These are phyloP conservation scores for Venturiaceae sp. DNA, from an alignment of 2,329 filamentous ascomycete genomes.

Conservation along the genomic window DNA sequence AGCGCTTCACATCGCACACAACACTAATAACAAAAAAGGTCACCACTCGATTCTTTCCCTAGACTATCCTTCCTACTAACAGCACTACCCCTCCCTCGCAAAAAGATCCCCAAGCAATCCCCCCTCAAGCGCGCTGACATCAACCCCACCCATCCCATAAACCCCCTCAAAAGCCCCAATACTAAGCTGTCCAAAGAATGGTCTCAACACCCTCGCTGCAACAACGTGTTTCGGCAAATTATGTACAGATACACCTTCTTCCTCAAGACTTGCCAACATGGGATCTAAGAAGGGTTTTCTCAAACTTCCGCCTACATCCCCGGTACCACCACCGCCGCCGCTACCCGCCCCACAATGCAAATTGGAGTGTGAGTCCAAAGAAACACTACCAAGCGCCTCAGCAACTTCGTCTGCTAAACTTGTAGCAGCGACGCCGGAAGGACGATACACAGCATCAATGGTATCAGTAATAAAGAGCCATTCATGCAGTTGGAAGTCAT, in stretches of 20 bases:
- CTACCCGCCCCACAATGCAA: too few relatives aligned
- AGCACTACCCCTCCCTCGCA: slow-evolving; percentile 33
- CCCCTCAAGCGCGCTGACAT: slow-evolving; percentile 53
- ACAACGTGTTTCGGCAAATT: slow-evolving; percentile 50
- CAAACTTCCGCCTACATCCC: too few relatives aligned
- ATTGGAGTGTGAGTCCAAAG: slow-evolving; percentile 16
- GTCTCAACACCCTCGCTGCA: slow-evolving; percentile 67
- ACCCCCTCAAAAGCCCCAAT: slow-evolving; percentile 90
- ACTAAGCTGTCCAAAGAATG: slow-evolving; percentile 85
- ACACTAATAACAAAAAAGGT: not conserved
- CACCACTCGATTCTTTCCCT: not conserved
- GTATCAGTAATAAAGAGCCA: slow-evolving; percentile 98
- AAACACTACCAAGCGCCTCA: slow-evolving; percentile 52
- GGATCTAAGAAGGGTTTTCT: slow-evolving; percentile 30
- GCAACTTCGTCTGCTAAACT: slow-evolving; percentile 79
- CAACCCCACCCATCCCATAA: slow-evolving; percentile 69
- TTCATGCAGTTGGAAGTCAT: slow-evolving; percentile 96
- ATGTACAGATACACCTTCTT: slow-evolving; percentile 25
- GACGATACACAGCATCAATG: slow-evolving; percentile 86
- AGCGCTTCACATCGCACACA: not conserved
- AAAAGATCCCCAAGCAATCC: slow-evolving; percentile 66
- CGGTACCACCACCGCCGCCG: slow-evolving; percentile 12
- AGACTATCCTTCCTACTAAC: not conserved
- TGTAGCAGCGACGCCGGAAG: slow-evolving; percentile 55
- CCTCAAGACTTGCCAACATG: slow-evolving; percentile 21